A percentile compares a stretch with the other conserved stretches of the same genome.
Evolutionary conservation across 495 filamentous ascomycete species (phyloP).

Genomic region (Penicillium atrosanguineum): DNA sequence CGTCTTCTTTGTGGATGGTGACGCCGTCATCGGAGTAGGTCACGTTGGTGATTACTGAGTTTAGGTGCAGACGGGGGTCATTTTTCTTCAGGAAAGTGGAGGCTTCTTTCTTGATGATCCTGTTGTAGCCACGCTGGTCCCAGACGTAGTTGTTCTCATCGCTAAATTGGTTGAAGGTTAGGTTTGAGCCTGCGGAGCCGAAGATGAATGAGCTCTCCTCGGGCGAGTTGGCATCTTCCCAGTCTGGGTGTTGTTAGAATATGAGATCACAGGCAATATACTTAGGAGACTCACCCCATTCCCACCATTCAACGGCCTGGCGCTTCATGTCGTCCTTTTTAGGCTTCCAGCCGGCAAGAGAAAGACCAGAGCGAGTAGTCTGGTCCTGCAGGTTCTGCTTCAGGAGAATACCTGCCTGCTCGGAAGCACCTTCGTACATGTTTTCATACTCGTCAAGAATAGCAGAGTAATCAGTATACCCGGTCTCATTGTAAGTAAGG

Average conservation of each 20-base stretch:
- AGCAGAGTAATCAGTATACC: slow-evolving; percentile 13
- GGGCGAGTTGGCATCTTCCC: slow-evolving; percentile 52
- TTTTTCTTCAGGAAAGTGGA: slow-evolving; percentile 55
- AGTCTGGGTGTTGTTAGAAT: slow-evolving; percentile 40
- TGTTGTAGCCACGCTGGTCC: slow-evolving; percentile 66
- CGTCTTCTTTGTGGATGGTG: slow-evolving; percentile 53
- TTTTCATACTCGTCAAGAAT: slow-evolving; percentile 12
- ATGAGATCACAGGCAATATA: slow-evolving; percentile 7
- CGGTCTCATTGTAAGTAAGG: slow-evolving; percentile 19
- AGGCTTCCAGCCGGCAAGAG: slow-evolving; percentile 64
- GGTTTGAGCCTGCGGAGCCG: slow-evolving; percentile 42
- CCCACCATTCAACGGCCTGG: slow-evolving; percentile 65
- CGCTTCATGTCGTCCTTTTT: slow-evolving; percentile 51
- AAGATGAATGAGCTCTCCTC: slow-evolving; percentile 47
- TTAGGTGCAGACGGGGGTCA: slow-evolving; percentile 58
- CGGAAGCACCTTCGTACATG: slow-evolving; percentile 7
- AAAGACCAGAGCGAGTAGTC: slow-evolving; percentile 58
- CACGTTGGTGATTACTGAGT: slow-evolving; percentile 58
- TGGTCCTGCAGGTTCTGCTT: slow-evolving; percentile 61
- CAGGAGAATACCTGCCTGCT: slow-evolving; percentile 35
- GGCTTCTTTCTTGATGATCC: slow-evolving; percentile 60
- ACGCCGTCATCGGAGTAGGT: slow-evolving; percentile 53
- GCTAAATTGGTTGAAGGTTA: slow-evolving; percentile 49
- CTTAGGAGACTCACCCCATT: slow-evolving; percentile 37
- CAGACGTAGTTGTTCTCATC: slow-evolving; percentile 65